Percentiles rank a stretch among this genome's conserved stretches.
Evolutionary conservation across 2,329 filamentous ascomycete species (phyloP).

Genomic region (Fusarium temperatum): DNA sequence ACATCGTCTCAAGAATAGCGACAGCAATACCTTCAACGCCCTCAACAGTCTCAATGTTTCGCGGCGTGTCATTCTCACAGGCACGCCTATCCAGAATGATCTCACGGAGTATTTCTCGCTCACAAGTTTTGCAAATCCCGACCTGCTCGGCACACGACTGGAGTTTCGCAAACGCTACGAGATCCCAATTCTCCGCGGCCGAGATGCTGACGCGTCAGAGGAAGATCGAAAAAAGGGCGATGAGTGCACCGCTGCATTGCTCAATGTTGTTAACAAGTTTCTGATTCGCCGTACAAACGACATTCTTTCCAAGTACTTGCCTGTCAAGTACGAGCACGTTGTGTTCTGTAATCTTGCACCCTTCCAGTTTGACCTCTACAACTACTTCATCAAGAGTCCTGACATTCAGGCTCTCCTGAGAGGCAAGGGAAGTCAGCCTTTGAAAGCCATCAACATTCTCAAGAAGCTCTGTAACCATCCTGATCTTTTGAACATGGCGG

Average conservation of each 20-base stretch:
- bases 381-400: slow-evolving; percentile 95
- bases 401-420: slow-evolving; percentile 91
- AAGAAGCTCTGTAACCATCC: slow-evolving; percentile 99
- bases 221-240: slow-evolving; percentile 84
- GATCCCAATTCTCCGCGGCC: slow-evolving; percentile 87
- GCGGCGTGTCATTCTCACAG: slow-evolving; percentile 91
- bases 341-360: slow-evolving; percentile 96
- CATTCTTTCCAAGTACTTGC: slow-evolving; percentile 95
- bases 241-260: slow-evolving; percentile 81
- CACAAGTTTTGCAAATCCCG: slow-evolving; percentile 95
- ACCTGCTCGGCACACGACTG: slow-evolving; percentile 84
- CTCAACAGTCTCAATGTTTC: slow-evolving; percentile 91
- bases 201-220: slow-evolving; percentile 89
- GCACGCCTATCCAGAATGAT: slow-evolving; percentile 98
- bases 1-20: slow-evolving; percentile 94
- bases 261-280: slow-evolving; percentile 93
- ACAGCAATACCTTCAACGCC: slow-evolving; percentile 93
- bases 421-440: slow-evolving; percentile 93
- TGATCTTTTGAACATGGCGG: slow-evolving; percentile 83
- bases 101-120: slow-evolving; percentile 97
- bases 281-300: slow-evolving; percentile 98
- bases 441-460: slow-evolving; percentile 95
- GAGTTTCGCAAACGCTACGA: slow-evolving; percentile 97
- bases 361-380: slow-evolving; percentile 94
- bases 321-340: slow-evolving; percentile 98